Base-by-base conservation (phyloP, 148 eudicot genomes). In the Heliosperma pusillum region DNA sequence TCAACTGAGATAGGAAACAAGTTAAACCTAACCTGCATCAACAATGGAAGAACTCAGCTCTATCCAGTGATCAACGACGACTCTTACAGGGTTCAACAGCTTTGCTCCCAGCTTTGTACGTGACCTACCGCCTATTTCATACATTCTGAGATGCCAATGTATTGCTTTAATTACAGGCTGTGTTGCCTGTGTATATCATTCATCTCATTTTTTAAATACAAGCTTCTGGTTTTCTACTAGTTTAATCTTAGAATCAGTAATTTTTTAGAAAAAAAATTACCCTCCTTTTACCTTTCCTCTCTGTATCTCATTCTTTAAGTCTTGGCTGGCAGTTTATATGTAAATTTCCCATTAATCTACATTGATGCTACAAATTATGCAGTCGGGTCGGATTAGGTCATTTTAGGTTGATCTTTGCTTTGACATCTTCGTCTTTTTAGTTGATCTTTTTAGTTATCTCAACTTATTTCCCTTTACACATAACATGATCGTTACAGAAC, bases 31-130 rank as follows among this genome's bases (percentile, higher is more conserved):
- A 90, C 88, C 44, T 92, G 95, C 83, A 71, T 85, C 10, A 62
- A 74, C 82, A 90, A 80, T 68, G 81, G 90, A 66, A 87, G 82
- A 76, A 84, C 79, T 76, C 50, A 72, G n/a, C 16, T 68, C 20
- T 90, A 83, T 79, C 71, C 52, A 12, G 52, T 81, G 73, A 50
- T 61, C 2, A 75, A 82, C 15, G 73, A 66, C 21, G 62, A 44
- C 63, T 56, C 83, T 55, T 66, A 81, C 55, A 72, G 69, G 65
- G 77, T 84, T 70, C 84, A 77, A 21, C 55, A 80, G 73, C 87
- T 90, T 7, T 92, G 97, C 85, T 36, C 84, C 68, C 73, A 83
- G 74, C 88, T 88, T 52, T 92, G 95, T 66, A 70, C 66, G 40
- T 83, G 82, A 81, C 42, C 40, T 55, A 40, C 70, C 47, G 47